Base-by-base conservation (phyloP, 1,284 basidiomycete species). In the Mrakiaceae sp. region DNA sequence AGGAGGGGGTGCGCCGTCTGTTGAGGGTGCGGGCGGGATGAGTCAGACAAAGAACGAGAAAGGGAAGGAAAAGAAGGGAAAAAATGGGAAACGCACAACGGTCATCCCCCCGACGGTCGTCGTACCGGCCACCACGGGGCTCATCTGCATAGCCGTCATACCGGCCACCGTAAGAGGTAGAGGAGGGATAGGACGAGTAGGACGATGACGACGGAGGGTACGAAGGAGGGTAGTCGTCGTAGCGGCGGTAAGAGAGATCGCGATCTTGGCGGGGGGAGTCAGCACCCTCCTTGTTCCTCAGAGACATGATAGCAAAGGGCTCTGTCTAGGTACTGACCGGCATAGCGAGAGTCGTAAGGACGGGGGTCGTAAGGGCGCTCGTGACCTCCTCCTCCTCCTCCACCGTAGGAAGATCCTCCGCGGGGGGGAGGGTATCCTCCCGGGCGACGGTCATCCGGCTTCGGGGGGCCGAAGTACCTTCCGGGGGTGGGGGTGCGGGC, bases 401-500 rank as follows among this genome's bases (percentile, higher is more conserved):
- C 67, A 64, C 69, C 27, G 55, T 57, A 57, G 8, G 43, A 16
- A 27, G 27, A 27, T 27, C 27, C 68, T 58, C 68, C 62, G 47
- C 68, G 70, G 61, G 70, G 73, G 53, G 70, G 69, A 58, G 67
- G 65, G 44, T 70, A 66, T 60, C 71, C 67, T 27, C 70, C 68
- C 50, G 64, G 56, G 43, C 64, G 70, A 84, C 83, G 74, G 66
- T 87, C 85, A 64, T 81, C 79, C 57, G 86, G 82, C 78, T 93
- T 92, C 63, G 90, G 88, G 51, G 91, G 90, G 0, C 92, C 91
- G 61, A 70, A 90, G 82, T 98, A 98, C 66, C 87, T 81, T 58
- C 94, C 94, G 12, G 94, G 94, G 10, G 94, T 98, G 3, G 94
- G 94, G 5, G 93, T 97, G 68, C 94, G 83, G 27, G 93, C 92